A percentile compares a stretch with the other conserved stretches of the same genome.
Evolutionary conservation across 2,329 filamentous ascomycete genomes (phyloP).

Genomic region (Endoconidiophora polonica): DNA sequence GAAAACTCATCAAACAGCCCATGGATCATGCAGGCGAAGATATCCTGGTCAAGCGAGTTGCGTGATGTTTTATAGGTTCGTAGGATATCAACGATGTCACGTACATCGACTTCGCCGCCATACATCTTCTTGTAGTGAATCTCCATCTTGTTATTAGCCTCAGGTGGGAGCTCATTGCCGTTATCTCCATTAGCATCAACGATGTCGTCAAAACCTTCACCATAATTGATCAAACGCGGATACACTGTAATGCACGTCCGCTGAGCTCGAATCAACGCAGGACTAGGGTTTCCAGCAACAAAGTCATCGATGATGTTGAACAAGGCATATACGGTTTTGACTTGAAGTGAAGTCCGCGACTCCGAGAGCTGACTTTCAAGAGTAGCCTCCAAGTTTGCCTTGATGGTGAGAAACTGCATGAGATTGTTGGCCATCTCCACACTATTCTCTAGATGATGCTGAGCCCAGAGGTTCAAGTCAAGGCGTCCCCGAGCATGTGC

Average conservation of each 20-base stretch:
- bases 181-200: slow-evolving; percentile 71
- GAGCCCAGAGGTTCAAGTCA: slow-evolving; percentile 67
- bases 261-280: slow-evolving; percentile 66
- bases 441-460: slow-evolving; percentile 48
- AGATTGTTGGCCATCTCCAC: slow-evolving; percentile 54
- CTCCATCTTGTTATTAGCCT: slow-evolving; percentile 84
- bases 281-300: slow-evolving; percentile 37
- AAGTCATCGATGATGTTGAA: slow-evolving; percentile 65
- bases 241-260: slow-evolving; percentile 82
- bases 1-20: slow-evolving; percentile 94
- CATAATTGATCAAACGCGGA: slow-evolving; percentile 89
- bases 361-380: not conserved
- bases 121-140: slow-evolving; percentile 98
- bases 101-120: slow-evolving; percentile 70
- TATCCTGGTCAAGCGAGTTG: slow-evolving; percentile 72
- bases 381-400: slow-evolving; percentile 54
- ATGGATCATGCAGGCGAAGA: slow-evolving; percentile 97
- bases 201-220: slow-evolving; percentile 78
- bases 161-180: slow-evolving; percentile 63
- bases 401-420: slow-evolving; percentile 67
- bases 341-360: slow-evolving; percentile 54
- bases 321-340: slow-evolving; percentile 70
- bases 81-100: slow-evolving; percentile 69
- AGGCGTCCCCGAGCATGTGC: slow-evolving; percentile 69
- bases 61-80: slow-evolving; percentile 77